Conservation (phyloP, 116 monocot species). For the Thalassia testudinum region DNA sequence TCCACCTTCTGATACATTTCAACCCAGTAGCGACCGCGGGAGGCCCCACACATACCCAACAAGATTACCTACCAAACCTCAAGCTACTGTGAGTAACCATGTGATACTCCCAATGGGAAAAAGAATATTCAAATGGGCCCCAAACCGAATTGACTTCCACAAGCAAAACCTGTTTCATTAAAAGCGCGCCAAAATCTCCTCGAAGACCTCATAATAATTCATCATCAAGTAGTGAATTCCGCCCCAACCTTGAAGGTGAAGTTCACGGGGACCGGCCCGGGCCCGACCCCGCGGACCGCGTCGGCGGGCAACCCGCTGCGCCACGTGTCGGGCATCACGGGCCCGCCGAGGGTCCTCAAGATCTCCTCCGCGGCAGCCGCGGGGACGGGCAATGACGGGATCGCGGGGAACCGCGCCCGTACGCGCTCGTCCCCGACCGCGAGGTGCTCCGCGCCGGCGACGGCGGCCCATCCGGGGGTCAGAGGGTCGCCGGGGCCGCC, state of each 20-base stretch:
- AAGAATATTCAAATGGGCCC: no score
- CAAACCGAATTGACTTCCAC: no score
- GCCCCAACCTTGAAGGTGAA: constrained; percentile 55
- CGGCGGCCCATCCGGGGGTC: constrained; percentile 71
- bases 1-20: no score
- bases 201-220: no score
- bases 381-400: constrained; percentile 73
- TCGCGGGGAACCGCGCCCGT: constrained; percentile 36
- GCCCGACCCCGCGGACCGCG: constrained; percentile 23
- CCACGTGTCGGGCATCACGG: constrained; percentile 45
- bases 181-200: no score
- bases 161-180: no score
- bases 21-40: no score
- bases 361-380: constrained; percentile 31
- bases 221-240: no score
- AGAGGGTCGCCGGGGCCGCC: constrained; percentile 54
- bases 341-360: constrained; percentile 39
- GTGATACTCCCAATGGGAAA: no score
- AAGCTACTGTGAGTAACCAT: no score
- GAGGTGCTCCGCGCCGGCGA: constrained; percentile 25
- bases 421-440: constrained; percentile 21
- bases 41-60: no score
- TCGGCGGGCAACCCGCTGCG: constrained; percentile 1
- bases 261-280: constrained; percentile 33
- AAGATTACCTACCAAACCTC: no score